Evolutionary conservation across 345 rosid species (phyloP), one percentile per base, ranked within the genome.

Genomic region (Moringa oleifera): DNA sequence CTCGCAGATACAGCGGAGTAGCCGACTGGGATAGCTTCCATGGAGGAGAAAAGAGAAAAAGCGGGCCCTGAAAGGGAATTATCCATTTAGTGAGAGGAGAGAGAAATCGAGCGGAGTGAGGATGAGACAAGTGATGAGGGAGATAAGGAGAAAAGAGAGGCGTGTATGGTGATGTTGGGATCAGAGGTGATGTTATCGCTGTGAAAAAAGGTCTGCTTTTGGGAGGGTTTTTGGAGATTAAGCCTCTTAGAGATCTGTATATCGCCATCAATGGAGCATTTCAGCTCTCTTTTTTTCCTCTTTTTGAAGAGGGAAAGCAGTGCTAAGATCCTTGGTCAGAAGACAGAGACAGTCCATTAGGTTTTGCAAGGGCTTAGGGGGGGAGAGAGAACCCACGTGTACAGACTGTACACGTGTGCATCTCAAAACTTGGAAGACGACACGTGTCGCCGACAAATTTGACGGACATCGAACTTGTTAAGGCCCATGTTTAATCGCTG

Each of bases 1-100:
- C 89, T 15, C 80, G 83, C 58, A 90, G 79, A 36, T 74, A 64
- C 55, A 74, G 25, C 17, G 96, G 98, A 15, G 89, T 85, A 8
- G 98, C 80, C 22, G 94, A 84, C 55, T 86, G 98, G 22, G 72
- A 83, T 53, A 93, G 92, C 75, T 88, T 93, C 97, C 97, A 90
- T 15, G 97, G 97, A 18, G 96, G 89, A 36, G 73, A 75, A 36
- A 87, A 78, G 21, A 90, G 85, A 65, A 85, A 87, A 17, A 86
- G 95, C 54, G 97, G 96, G 47, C 92, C 95, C 25, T 65, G 85
- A 25, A 83, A 73, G 12, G 89, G 93, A 37, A 75, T 68, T n/a
- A 84, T 74, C 94, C 91, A 93, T 80, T 74, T 85, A 28, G 87
- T 76, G 57, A 88, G 67, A 51, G 79, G 76, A 58, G 73, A 65